Evolutionary conservation across 768 basidiomycete species (phyloP), one percentile per base, ranked within the genome.

Genomic region (Xanthoconium purpureum): DNA sequence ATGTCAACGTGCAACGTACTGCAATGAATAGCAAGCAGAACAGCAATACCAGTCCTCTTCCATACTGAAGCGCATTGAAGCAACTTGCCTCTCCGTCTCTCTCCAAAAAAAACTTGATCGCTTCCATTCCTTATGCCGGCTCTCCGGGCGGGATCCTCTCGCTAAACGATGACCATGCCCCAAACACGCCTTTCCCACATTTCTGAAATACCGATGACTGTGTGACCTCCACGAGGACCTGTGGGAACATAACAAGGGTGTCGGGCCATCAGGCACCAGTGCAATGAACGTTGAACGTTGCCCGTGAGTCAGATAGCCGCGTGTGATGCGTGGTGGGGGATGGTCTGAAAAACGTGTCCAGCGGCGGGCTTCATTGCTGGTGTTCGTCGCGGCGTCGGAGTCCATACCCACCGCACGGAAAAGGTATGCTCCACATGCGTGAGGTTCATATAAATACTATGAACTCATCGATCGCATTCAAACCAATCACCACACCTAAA

Each of bases 371-470:
- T 47, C 46, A 15, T 33, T 13, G 33, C 45, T 35, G 39, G 50
- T 50, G 43, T 39, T 45, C 24, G 33, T 37, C 30, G 20, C n/a
- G 29, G 30, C 28, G 39, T 57, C 63, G 68, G 68, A 56, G 52
- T 60, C 54, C 24, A 56, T 50, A 47, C 48, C 53, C 48, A 57
- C 45, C 54, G 39, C 56, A 55, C 50, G 63, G 49, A 66, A 56
- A 57, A 40, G 43, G 64, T 53, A 49, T 47, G 65, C 38, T 52
- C 48, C 40, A 50, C 52, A 32, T 35, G 9, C 33, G 33, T 35
- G 33, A 6, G 36, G 48, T 42, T 40, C 47, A 12, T 28, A 20
- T 70, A 70, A 68, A 70, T 68, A 49, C 39, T 42, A 64, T 50
- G 55, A 52, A 56, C 43, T 37, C 48, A 30, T 36, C 51, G 36